phyloP scores from a whole-genome alignment of 1,284 basidiomycete species.

The Leccinum ponderosum region DNA sequence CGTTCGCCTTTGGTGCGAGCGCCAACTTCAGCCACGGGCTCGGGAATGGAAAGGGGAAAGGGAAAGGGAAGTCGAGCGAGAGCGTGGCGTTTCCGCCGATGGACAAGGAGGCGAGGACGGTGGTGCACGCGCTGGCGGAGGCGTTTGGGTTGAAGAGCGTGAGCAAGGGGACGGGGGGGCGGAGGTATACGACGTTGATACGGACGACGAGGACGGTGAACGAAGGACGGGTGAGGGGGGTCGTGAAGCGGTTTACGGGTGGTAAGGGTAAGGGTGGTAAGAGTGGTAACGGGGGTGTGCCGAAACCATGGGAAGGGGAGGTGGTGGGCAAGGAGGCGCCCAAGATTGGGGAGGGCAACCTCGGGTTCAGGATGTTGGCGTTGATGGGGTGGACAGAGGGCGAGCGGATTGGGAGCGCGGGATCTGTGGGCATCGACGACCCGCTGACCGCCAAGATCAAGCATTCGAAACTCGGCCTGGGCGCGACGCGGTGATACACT shows the following conservation, averaged over 20 bases:
- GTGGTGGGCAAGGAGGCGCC: conserved; percentile 78
- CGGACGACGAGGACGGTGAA: conserved; percentile 65
- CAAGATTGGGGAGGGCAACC: conserved; percentile 67
- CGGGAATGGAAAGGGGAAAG: conserved; percentile 47
- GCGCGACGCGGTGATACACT: conserved; percentile 41
- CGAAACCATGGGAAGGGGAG: conserved; percentile 67
- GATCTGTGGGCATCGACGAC: conserved; percentile 58
- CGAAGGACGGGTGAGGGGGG: conserved; percentile 58
- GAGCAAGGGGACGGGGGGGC: conserved; percentile 68
- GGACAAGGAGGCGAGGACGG: conserved; percentile 67
- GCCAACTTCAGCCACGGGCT: neutral
- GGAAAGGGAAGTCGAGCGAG: conserved; percentile 21
- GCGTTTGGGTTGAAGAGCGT: conserved; percentile 77
- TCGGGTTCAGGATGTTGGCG: conserved; percentile 77
- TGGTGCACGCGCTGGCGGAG: conserved; percentile 74
- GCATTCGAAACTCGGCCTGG: conserved; percentile 70
- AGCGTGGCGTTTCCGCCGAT: conserved; percentile 66
- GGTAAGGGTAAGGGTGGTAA: conserved; percentile 18
- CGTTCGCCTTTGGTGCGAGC: conserved; percentile 52
- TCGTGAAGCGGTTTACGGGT: conserved; percentile 44
- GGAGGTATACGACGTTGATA: conserved; percentile 66
- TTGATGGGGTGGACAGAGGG: conserved; percentile 81
- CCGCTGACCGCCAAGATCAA: conserved; percentile 76
- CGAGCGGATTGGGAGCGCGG: conserved; percentile 54
- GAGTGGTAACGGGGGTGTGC: conserved; percentile 18